Percentiles rank a stretch among this genome's conserved stretches.
These are phyloP conservation scores for Phlegmacium glaucopus DNA, from an alignment of 768 basidiomycete species.

Conservation along the genomic window DNA sequence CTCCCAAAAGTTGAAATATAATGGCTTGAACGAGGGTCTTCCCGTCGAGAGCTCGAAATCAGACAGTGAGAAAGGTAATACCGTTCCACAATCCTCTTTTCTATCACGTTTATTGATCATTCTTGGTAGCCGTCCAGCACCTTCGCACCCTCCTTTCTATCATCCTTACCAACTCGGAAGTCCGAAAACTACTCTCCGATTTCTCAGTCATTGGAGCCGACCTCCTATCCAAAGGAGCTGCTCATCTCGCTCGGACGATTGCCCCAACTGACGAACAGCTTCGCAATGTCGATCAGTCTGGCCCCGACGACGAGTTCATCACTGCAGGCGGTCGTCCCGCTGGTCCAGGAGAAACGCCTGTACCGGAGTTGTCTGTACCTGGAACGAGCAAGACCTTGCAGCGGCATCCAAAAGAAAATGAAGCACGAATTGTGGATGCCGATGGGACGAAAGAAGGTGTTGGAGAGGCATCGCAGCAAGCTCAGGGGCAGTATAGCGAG, in stretches of 20 bases:
- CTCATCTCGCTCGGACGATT: slow-evolving; percentile 65
- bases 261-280: slow-evolving; percentile 66
- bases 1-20: slow-evolving; percentile 14
- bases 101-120: neutral
- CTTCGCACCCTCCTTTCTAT: slow-evolving; percentile 85
- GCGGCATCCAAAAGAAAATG: slow-evolving; percentile 51
- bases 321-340: slow-evolving; percentile 36
- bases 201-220: slow-evolving; percentile 79
- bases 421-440: slow-evolving; percentile 25
- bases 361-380: slow-evolving; percentile 28
- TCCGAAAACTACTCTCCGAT: slow-evolving; percentile 83
- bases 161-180: slow-evolving; percentile 90
- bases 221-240: slow-evolving; percentile 70
- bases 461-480: slow-evolving; percentile 20
- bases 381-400: slow-evolving; percentile 26
- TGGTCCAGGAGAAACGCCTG: slow-evolving; percentile 30
- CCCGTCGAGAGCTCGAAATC: slow-evolving; percentile 55
- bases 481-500: slow-evolving; percentile 7
- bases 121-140: slow-evolving; percentile 66
- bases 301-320: slow-evolving; percentile 64
- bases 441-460: slow-evolving; percentile 30
- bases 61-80: slow-evolving; percentile 58
- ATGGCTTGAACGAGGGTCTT: slow-evolving; percentile 24
- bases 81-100: slow-evolving; percentile 29
- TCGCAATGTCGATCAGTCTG: slow-evolving; percentile 64